Percentiles rank a stretch among this genome's conserved stretches.
These are phyloP conservation scores for Solanum hybrid DNA, from an alignment of 305 asterid genomes.

Conservation along the genomic window DNA sequence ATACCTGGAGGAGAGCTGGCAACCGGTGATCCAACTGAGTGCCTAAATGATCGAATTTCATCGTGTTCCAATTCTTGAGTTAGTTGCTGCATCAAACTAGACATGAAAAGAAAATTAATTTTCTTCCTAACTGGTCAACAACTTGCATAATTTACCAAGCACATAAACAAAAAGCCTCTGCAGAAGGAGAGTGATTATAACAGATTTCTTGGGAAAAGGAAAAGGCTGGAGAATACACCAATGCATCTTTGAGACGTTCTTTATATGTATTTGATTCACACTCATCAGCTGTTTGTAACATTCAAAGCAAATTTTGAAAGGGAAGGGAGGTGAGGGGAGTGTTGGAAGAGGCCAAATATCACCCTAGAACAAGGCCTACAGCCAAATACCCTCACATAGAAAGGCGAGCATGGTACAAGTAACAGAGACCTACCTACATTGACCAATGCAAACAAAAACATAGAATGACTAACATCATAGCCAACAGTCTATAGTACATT, in stretches of 20 bases:
- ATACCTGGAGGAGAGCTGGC: constrained; percentile 88
- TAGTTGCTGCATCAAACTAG: constrained; percentile 79
- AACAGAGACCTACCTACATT: neutral
- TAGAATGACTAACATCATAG: neutral
- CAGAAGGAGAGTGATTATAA: neutral
- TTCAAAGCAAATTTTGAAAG: neutral
- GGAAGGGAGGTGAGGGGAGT: neutral
- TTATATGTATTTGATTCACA: neutral
- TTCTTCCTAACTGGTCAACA: neutral
- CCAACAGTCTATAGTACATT: neutral
- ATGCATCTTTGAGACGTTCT: neutral
- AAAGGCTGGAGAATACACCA: neutral
- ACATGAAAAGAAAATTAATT: constrained; percentile 3
- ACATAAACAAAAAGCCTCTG: neutral
- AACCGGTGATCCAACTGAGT: constrained; percentile 75
- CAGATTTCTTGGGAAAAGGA: neutral
- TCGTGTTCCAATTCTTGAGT: constrained; percentile 82
- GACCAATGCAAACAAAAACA: neutral
- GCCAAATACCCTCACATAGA: neutral
- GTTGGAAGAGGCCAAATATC: neutral
- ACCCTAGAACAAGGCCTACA: neutral
- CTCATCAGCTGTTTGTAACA: neutral
- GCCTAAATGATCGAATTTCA: constrained; percentile 51
- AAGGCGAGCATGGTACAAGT: neutral
- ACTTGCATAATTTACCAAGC: neutral